These are phyloP conservation scores for Plasmodium malariae DNA, from an alignment of 169 alveolate genomes.

Conservation along the genomic window DNA sequence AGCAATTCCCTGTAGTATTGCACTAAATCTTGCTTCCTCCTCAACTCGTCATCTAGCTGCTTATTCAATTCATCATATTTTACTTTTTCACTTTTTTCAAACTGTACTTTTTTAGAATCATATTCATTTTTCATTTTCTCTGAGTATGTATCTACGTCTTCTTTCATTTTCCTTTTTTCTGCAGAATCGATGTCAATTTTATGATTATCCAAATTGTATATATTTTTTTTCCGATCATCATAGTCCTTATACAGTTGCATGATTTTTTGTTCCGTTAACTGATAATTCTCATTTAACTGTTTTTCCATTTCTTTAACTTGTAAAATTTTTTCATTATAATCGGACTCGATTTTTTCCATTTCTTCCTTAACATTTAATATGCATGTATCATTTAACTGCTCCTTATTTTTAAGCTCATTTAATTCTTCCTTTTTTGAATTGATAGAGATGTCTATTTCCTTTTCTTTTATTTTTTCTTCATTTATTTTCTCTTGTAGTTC, in stretches of 20 bases:
- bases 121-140: constrained; percentile 31
- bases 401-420: background rate
- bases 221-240: constrained; percentile 28
- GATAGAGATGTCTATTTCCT: constrained; percentile 13
- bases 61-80: constrained; percentile 9
- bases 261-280: constrained; percentile 19
- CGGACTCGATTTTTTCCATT: constrained; percentile 2
- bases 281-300: background rate
- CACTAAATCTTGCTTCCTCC: constrained; percentile 35
- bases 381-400: background rate
- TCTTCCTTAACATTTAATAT: background rate
- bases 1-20: constrained; percentile 53
- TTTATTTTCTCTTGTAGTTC: constrained; percentile 36
- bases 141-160: constrained; percentile 27
- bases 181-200: constrained; percentile 18
- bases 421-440: constrained; percentile 17
- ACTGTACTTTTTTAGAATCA: constrained; percentile 32
- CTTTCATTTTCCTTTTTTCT: constrained; percentile 56
- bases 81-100: constrained; percentile 43
- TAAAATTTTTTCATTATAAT: background rate
- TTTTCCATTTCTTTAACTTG: constrained; percentile 1
- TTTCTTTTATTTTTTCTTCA: constrained; percentile 51
- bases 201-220: background rate
- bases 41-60: constrained; percentile 44
- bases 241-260: constrained; percentile 70